These are phyloP conservation scores for Dictyostelium brefeldianum DNA, from an alignment of 78 protist genomes.

Conservation along the genomic window DNA sequence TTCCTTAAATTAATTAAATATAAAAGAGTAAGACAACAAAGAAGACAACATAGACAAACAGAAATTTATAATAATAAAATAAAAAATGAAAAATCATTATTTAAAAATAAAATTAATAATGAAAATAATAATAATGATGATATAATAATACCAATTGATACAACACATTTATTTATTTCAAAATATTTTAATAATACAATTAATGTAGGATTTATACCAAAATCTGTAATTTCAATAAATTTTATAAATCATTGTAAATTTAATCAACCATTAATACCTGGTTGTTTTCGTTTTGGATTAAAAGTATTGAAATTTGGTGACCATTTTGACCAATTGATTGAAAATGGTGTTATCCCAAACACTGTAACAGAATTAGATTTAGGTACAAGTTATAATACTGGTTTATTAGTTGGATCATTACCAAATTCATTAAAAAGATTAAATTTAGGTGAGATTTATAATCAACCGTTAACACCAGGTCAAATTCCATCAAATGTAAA, in stretches of 20 bases:
- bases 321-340: neutral
- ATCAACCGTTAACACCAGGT: neutral
- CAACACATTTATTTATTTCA: conserved; percentile 6
- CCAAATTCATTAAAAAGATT: neutral
- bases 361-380: neutral
- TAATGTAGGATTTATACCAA: neutral
- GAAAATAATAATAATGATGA: neutral
- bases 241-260: conserved; percentile 1
- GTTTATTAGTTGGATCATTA: neutral
- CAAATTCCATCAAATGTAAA: neutral
- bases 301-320: conserved; percentile 6
- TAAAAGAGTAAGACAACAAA: no score
- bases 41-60: no score
- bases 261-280: neutral
- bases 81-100: neutral
- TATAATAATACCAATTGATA: neutral
- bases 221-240: neutral
- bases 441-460: neutral
- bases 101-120: neutral
- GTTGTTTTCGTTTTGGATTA: neutral
- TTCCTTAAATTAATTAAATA: no score
- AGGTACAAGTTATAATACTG: neutral
- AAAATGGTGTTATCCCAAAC: neutral
- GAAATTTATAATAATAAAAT: neutral
- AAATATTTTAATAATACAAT: neutral